Conservation (phyloP, 805 yeast genomes). For the Priceomyces medius region DNA sequence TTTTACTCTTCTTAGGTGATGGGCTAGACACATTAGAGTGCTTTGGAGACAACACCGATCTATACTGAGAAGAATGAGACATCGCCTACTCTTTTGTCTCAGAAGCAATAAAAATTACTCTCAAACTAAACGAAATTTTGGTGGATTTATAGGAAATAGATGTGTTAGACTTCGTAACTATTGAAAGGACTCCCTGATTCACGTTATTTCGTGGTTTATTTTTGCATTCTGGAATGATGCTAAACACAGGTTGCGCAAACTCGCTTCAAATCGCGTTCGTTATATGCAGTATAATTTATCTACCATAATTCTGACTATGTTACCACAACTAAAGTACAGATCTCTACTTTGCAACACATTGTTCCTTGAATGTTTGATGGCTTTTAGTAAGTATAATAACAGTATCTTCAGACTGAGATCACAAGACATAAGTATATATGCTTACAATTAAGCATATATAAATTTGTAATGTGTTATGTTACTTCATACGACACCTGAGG, state of each 20-base stretch:
- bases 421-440: no score
- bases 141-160: background rate
- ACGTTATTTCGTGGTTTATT: slow-evolving; percentile 1
- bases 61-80: slow-evolving; percentile 16
- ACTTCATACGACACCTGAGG: no score
- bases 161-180: background rate
- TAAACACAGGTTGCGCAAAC: background rate
- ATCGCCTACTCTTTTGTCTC: slow-evolving; percentile 4
- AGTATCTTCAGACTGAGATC: no score
- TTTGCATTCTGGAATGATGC: background rate
- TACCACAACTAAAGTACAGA: background rate
- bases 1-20: slow-evolving; percentile 12
- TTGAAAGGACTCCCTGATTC: background rate
- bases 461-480: no score
- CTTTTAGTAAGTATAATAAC: no score
- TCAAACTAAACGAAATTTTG: background rate
- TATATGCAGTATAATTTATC: background rate
- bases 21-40: slow-evolving; percentile 16
- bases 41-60: slow-evolving; percentile 25
- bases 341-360: background rate
- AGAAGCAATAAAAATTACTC: background rate
- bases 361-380: no score
- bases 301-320: background rate
- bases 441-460: no score
- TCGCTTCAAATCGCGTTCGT: background rate